Percentiles rank a stretch among this genome's conserved stretches.
These are phyloP conservation scores for Sarocladium strictum DNA, from an alignment of 2,329 filamentous ascomycete species.

Conservation along the genomic window DNA sequence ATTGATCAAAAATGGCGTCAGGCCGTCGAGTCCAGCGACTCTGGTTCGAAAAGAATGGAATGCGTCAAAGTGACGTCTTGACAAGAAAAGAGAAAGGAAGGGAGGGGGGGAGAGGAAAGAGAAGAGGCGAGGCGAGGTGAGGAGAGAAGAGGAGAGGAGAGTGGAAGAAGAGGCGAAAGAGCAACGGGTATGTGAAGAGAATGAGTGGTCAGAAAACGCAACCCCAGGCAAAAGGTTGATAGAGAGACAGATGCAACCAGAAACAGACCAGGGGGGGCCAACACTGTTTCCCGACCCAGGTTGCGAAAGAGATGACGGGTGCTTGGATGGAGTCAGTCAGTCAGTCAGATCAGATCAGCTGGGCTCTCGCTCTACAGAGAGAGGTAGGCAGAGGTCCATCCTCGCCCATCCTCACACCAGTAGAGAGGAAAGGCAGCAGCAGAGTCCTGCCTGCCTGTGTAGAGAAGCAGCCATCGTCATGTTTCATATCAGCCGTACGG, in stretches of 20 bases:
- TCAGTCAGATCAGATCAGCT: too few species aligned
- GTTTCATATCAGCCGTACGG: neutral
- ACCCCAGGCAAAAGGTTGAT: neutral
- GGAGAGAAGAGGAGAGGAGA: neutral
- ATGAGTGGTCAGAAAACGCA: neutral
- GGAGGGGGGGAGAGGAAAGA: neutral
- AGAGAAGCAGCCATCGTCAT: neutral
- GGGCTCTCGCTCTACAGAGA: too few species aligned
- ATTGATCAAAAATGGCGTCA: neutral
- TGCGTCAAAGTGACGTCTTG: slow-evolving; percentile 7
- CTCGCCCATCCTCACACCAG: too few species aligned
- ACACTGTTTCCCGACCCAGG: neutral
- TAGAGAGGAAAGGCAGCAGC: too few species aligned
- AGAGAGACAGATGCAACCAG: neutral
- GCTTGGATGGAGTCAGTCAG: too few species aligned
- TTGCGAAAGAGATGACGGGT: too few species aligned
- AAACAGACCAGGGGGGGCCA: neutral
- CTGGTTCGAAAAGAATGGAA: neutral
- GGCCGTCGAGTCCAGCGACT: slow-evolving; percentile 6
- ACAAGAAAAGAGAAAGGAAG: neutral
- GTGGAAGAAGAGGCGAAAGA: neutral
- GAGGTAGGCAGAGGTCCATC: too few species aligned
- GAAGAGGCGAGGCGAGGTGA: neutral
- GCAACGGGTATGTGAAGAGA: neutral
- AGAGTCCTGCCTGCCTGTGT: too few species aligned